Evolutionary conservation across 768 basidiomycete genomes (phyloP).

Genomic region (Mycena amicta): DNA sequence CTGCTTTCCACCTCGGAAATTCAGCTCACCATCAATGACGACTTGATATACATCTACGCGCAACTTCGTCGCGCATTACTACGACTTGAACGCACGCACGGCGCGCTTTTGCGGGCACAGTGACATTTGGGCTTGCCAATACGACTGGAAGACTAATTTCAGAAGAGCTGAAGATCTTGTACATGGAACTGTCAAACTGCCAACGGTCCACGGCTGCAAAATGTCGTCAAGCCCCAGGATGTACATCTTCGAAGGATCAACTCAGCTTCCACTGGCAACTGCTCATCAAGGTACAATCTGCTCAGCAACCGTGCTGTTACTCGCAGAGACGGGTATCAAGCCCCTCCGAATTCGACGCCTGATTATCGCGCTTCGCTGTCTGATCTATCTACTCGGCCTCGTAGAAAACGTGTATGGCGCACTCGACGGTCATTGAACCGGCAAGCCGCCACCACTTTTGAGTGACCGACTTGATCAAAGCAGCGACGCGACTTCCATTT

Average conservation of each 20-base stretch:
- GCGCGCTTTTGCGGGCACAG: constrained; percentile 21
- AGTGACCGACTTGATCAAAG: background rate
- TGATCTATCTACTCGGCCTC: constrained; percentile 17
- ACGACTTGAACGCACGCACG: constrained; percentile 17
- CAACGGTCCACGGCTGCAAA: constrained; percentile 26
- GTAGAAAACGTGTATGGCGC: background rate
- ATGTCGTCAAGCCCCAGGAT: constrained; percentile 17
- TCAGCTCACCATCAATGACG: background rate
- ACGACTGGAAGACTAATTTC: constrained; percentile 21
- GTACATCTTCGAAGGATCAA: constrained; percentile 23
- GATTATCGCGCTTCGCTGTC: constrained; percentile 23
- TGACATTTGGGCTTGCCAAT: constrained; percentile 19
- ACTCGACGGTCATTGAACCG: background rate
- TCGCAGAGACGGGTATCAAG: constrained; percentile 28
- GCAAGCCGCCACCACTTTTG: background rate
- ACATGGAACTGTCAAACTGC: constrained; percentile 26
- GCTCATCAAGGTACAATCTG: constrained; percentile 23
- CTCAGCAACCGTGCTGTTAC: constrained; percentile 20
- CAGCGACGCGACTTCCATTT: background rate
- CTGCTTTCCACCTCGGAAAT: background rate
- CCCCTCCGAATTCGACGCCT: constrained; percentile 26
- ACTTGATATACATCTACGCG: constrained; percentile 22
- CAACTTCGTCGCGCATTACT: constrained; percentile 18
- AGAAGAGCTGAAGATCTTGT: constrained; percentile 17
- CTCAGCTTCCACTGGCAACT: constrained; percentile 22